A percentile compares a stretch with the other conserved stretches of the same genome.
phyloP scores from a whole-genome alignment of 352 stramenopile species.

The Phytophthora chlamydospora region DNA sequence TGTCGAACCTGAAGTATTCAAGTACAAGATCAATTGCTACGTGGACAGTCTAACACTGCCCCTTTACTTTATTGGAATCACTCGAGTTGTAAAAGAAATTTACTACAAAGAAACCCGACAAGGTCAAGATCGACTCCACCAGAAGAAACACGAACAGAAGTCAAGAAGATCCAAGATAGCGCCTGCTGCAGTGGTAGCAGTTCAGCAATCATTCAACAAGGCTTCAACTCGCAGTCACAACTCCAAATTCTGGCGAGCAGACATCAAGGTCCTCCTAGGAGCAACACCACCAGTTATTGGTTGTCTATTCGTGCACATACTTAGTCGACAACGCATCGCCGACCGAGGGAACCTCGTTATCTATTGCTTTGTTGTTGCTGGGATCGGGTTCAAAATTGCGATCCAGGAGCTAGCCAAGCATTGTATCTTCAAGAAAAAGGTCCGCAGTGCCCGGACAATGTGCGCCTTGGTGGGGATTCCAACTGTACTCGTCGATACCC shows the following conservation, averaged over 20 bases:
- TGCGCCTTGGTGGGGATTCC: constrained; percentile 39
- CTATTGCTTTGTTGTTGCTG: constrained; percentile 23
- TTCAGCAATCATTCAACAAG: too few relatives aligned
- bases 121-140: constrained; percentile 14
- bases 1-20: constrained; percentile 7
- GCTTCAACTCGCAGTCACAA: neutral
- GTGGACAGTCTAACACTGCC: constrained; percentile 10
- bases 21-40: constrained; percentile 25
- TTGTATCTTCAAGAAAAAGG: constrained; percentile 28
- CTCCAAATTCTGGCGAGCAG: constrained; percentile 18
- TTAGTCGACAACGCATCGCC: constrained; percentile 20
- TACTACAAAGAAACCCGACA: constrained; percentile 22
- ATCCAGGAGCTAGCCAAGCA: constrained; percentile 43
- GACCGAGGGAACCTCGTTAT: constrained; percentile 7
- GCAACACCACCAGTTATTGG: constrained; percentile 22
- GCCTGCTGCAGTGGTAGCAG: too few relatives aligned
- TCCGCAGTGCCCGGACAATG: constrained; percentile 41
- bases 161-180: too few relatives aligned
- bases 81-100: constrained; percentile 10
- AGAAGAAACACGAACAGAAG: too few relatives aligned
- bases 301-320: constrained; percentile 30
- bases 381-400: constrained; percentile 37
- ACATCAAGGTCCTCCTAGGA: constrained; percentile 19
- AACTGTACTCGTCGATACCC: constrained; percentile 49
- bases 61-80: constrained; percentile 17